Evolutionary conservation across 2,329 filamentous ascomycete genomes (phyloP).

Genomic region (Lachnellula occidentalis): DNA sequence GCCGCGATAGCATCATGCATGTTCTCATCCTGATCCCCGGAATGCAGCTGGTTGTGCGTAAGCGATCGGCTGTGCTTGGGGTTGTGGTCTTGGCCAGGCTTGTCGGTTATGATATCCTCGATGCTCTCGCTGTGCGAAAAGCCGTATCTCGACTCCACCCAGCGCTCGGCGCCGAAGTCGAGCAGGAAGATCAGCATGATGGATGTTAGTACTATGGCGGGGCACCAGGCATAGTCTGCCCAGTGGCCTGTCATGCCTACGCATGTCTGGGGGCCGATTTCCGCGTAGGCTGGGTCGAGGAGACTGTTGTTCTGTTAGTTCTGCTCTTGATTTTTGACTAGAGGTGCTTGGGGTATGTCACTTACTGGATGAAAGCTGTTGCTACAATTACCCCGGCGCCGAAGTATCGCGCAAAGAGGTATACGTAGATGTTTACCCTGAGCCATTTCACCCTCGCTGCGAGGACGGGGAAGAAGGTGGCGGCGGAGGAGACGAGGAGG

Average conservation of each 20-base stretch:
- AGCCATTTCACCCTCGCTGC: conserved; percentile 53
- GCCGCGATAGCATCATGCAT: conserved; percentile 17
- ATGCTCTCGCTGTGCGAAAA: conserved; percentile 18
- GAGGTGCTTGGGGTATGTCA: conserved; percentile 34
- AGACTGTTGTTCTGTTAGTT: conserved; percentile 34
- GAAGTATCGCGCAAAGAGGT: conserved; percentile 62
- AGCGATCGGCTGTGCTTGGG: conserved; percentile 3
- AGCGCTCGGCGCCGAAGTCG: conserved; percentile 53
- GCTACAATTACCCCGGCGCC: conserved; percentile 73
- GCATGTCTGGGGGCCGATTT: conserved; percentile 43
- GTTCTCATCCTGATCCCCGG: conserved; percentile 34
- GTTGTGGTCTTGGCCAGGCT: conserved; percentile 7
- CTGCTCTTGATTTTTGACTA: background rate
- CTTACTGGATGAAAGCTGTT: conserved; percentile 67
- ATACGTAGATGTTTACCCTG: conserved; percentile 57
- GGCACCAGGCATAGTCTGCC: conserved; percentile 27
- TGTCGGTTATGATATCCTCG: conserved; percentile 24
- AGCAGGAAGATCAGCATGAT: conserved; percentile 52
- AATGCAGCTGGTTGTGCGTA: conserved; percentile 37
- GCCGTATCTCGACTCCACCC: conserved; percentile 33
- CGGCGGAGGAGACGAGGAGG: conserved; percentile 52
- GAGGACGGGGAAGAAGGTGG: conserved; percentile 62
- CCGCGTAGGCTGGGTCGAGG: conserved; percentile 39
- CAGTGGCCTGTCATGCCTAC: conserved; percentile 48
- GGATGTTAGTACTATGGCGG: conserved; percentile 47